Base-by-base conservation (phyloP, 176 grass and related monocot species). In the Raddia guianensis region DNA sequence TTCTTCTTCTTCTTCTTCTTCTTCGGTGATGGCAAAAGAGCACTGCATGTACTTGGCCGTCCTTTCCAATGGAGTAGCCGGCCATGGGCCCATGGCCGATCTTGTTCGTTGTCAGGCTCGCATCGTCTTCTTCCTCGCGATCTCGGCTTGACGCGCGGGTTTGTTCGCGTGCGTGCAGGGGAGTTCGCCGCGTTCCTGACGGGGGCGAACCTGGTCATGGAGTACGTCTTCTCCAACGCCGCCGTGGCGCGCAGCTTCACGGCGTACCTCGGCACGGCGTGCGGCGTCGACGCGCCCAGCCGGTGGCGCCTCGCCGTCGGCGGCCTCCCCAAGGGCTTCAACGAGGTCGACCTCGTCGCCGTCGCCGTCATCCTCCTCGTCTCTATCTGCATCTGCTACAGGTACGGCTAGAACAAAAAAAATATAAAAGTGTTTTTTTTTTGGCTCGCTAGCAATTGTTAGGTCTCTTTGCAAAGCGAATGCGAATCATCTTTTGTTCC, bases 191-290 rank as follows among this genome's bases (percentile, higher is more conserved):
- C 96, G 56, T 99, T 93, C 88, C 82, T 93, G 80, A 95, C 96
- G 10, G 96, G 96, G 0, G 92, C 93, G 46, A 99, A 95, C 86
- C 84, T 99, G 76, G 79, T 99, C 84, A 95, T 95, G 96, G 92
- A 99, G 84, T 99, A 99, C 83, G 96, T 99, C 43, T 93, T 99
- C 90, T 99, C 96, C 44, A 99, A 99, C 89, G 96, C 96, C 20
- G 96, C 96, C 34, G 96, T 99, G 58, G 93, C 96, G 3, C 77
- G 96, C 57, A 93, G 96, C 83, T 99, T 99, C 89, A 99, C 96
- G 74, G 91, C 96, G 19, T 99, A 99, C 64, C 77, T 99, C 16
- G 96, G 96, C 80, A 91, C 96, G 13, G 90, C 96, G 16, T 88
- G 91, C 8, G 91, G 96, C 70, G 93, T 95, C 11, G 86, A 92